Base-by-base conservation (phyloP, 148 eudicot genomes). In the Gaultheria prostrata region DNA sequence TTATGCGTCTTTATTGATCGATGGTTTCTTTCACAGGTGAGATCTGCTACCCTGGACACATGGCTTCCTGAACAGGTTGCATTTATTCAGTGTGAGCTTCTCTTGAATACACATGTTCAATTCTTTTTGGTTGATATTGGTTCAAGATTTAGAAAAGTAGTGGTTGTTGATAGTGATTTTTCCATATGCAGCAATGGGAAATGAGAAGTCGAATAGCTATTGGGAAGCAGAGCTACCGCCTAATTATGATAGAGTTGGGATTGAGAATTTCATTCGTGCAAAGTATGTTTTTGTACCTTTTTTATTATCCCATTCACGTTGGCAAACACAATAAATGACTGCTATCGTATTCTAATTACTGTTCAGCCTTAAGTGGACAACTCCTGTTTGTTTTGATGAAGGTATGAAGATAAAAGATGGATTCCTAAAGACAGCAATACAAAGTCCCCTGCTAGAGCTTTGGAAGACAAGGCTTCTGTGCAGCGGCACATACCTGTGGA, bases 31-130 rank as follows among this genome's bases (percentile, higher is more conserved):
- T 80, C 35, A 86, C 90, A 97, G 99, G 99, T 97, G 71, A 91
- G 99, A 81, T 97, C 99, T 85, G 99, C 99, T 78, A 95, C 99
- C n/a, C 93, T 97, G 76, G 99, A 97, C 85, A 97, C 99, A 75
- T 97, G 99, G 99, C 99, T 97, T 83, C 99, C 99, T 33, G 99
- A 97, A 83, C 99, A 97, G 89, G 97, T 97, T 87, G 92, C 94
- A 61, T 97, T 95, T 83, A 97, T 97, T 86, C 97, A 92, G 51
- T 93, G 99, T 97, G 91, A 93, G 98, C 77, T 79, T 79, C 18
- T 73, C 53, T 50, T 39, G 35, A 63, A 82, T 73, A 10, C 63
- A 73, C 67, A 51, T 6, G 39, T 71, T 67, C 32, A 28, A 57
- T 70, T 43, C 33, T 26, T 85, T 80, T 54, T 82, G 26, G 48